Base-by-base conservation (phyloP, 139 green algal species). In the Volvox reticuliferus region DNA sequence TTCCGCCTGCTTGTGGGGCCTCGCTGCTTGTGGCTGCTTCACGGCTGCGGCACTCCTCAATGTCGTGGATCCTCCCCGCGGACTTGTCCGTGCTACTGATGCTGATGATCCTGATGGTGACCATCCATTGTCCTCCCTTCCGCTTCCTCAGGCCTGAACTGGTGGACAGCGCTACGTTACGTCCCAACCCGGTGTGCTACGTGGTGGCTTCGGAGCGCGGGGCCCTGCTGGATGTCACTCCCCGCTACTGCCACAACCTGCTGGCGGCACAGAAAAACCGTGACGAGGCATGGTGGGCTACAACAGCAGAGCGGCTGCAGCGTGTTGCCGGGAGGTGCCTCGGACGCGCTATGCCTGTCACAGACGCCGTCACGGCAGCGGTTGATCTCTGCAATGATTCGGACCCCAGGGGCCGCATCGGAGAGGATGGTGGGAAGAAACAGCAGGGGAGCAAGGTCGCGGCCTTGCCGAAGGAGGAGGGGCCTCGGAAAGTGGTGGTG, bases 151-250 rank as follows among this genome's bases (percentile, higher is more conserved):
- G 77, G 75, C 85, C 90, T 16, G 90, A 78, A 75, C 33, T 84
- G 20, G 55, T 93, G 18, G 87, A 93, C 87, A 83, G 12, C 71
- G 71, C 77, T 50, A 85, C 86, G 1, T 30, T 55, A 33, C 65
- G 79, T 62, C 79, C 86, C 92, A 71, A 26, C 24, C 91, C 90
- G 32, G 62, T 96, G 28, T 84, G 88, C 6, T 98, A 98, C 91
- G 95, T 97, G 44, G 92, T 96, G 33, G 96, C 94, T 1, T 96
- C 94, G 37, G 85, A 92, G 22, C 90, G 68, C 1, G 94, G 91
- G 14, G 86, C 86, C 26, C 94, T 95, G 63, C 96, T 96, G 87
- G 97, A 98, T 88, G 95, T 98, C 1, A 98, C 96, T 0, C 71
- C 55, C 71, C 94, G 96, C 61, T 98, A 98, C 89, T 87, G 93